These are phyloP conservation scores for Pseudogymnoascus sp. DNA, from an alignment of 2,329 filamentous ascomycete genomes.

Conservation along the genomic window DNA sequence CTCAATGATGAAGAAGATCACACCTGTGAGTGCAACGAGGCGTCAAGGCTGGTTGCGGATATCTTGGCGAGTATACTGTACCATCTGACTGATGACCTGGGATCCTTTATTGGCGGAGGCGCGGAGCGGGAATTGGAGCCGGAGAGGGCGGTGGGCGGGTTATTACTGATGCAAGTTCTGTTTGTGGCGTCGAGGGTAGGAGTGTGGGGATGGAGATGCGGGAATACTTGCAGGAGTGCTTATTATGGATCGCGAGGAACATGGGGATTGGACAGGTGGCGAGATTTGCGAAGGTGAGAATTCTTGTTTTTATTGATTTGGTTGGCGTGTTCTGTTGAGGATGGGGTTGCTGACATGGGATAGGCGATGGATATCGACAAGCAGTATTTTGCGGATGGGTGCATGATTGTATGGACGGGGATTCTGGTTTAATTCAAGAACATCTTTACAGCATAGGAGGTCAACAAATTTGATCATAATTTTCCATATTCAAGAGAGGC, in stretches of 20 bases:
- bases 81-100: slow-evolving; percentile 20
- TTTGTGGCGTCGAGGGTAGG: slow-evolving; percentile 18
- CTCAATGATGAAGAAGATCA: not conserved
- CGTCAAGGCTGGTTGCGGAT: slow-evolving; percentile 15
- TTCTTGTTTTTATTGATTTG: not conserved
- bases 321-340: not conserved
- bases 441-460: not conserved
- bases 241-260: slow-evolving; percentile 23
- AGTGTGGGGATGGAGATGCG: slow-evolving; percentile 14
- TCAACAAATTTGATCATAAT: not conserved
- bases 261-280: slow-evolving; percentile 26
- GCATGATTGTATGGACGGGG: slow-evolving; percentile 20
- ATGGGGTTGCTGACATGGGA: not conserved
- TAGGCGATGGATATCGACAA: slow-evolving; percentile 15
- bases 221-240: slow-evolving; percentile 18
- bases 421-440: slow-evolving; percentile 13
- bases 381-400: slow-evolving; percentile 19
- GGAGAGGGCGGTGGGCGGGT: slow-evolving; percentile 21
- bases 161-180: slow-evolving; percentile 25
- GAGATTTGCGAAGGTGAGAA: slow-evolving; percentile 22
- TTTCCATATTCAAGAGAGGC: not conserved
- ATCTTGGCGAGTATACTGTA: slow-evolving; percentile 22
- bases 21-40: not conserved
- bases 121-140: slow-evolving; percentile 7
- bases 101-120: slow-evolving; percentile 15